Evolutionary conservation across 108 stramenopile species (phyloP), one percentile per base, ranked within the genome.

Genomic region (Schizochytrium sp.): DNA sequence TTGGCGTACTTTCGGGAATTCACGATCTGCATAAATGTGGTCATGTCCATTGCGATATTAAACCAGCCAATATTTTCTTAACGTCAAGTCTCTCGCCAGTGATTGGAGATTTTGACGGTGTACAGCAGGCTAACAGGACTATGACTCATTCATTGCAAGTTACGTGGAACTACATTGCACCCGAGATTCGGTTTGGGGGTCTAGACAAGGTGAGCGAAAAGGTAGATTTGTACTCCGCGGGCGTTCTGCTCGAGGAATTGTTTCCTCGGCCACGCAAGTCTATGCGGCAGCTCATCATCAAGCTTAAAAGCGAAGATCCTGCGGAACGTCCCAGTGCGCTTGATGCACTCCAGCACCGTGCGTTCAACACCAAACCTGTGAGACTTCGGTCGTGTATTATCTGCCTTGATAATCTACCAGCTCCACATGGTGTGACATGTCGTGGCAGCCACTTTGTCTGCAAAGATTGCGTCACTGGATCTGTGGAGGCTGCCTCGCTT

Each of bases 1-100:
- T 93, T 56, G 93, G 93, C 87, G 87, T 94, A 28, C 88, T 94
- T 13, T 91, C 93, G 87, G 53, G 93, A n/a, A 88, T 93, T 44
- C 93, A 94, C 3, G 91, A 89, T 13, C 57, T 94, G 89, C 93
- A 94, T 38, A 5, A 5, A 42, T 44, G 88, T 15, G 47, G 83
- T 8, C 89, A 83, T 17, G 50, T 91, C 28, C 90, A 91, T 50
- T 61, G 90, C 64, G 90, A 91, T 72, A 59, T 91, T 50, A 91
- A 91, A 50, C 90, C 90, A 40, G 90, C 69, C 46, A 91, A 91
- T 55, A 72, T 91, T 41, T 45, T 88, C 41, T 46, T 91, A 13
- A 10, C 61, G 87, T 44, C 12, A 8, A 44, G 64, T 13, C 7
- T 69, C 0, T 69, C 64, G 64, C 64, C 64, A 8, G 64, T 69